phyloP scores from a whole-genome alignment of 2,329 filamentous ascomycete genomes.

The Fusarium longipes region DNA sequence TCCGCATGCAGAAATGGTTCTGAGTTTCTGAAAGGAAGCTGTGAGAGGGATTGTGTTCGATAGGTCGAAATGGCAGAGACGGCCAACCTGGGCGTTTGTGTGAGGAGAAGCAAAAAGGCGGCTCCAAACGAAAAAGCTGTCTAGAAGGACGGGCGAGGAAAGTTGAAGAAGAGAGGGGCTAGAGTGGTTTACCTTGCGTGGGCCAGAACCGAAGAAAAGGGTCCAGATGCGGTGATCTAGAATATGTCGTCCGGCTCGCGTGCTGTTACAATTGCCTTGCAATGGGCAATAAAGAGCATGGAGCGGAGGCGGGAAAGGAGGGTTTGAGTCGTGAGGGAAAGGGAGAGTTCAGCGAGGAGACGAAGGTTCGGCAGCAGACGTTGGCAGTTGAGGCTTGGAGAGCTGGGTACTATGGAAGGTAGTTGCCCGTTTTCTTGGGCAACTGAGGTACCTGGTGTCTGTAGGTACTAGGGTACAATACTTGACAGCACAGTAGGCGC shows the following conservation, averaged over 20 bases:
- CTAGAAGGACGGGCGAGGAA: conserved; percentile 27
- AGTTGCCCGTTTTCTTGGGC: conserved; percentile 53
- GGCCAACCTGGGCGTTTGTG: conserved; percentile 24
- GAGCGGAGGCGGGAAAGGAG: conserved; percentile 45
- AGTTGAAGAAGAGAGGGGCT: conserved; percentile 38
- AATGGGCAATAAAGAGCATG: conserved; percentile 54
- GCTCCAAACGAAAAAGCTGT: conserved; percentile 35
- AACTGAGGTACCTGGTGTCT: conserved; percentile 2
- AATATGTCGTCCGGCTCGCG: conserved; percentile 52
- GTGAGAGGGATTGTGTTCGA: conserved; percentile 6
- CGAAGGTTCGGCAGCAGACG: conserved; percentile 46
- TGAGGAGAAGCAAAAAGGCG: conserved; percentile 40
- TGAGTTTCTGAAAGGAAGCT: conserved; percentile 17
- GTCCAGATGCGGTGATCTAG: conserved; percentile 42
- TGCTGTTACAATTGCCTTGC: conserved; percentile 54
- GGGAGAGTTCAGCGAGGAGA: conserved; percentile 46
- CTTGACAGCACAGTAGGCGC: neutral
- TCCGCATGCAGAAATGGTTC: conserved; percentile 32
- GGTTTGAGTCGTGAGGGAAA: conserved; percentile 42
- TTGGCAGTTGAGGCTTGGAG: conserved; percentile 54
- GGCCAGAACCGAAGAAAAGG: conserved; percentile 40
- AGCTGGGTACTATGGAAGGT: no score
- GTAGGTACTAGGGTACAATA: conserved; percentile 1
- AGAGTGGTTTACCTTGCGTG: conserved; percentile 48
- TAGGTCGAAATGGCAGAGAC: conserved; percentile 11